A percentile compares a stretch with the other conserved stretches of the same genome.
Conservation (phyloP, 306 rosid genomes). For the Casuarina glauca region DNA sequence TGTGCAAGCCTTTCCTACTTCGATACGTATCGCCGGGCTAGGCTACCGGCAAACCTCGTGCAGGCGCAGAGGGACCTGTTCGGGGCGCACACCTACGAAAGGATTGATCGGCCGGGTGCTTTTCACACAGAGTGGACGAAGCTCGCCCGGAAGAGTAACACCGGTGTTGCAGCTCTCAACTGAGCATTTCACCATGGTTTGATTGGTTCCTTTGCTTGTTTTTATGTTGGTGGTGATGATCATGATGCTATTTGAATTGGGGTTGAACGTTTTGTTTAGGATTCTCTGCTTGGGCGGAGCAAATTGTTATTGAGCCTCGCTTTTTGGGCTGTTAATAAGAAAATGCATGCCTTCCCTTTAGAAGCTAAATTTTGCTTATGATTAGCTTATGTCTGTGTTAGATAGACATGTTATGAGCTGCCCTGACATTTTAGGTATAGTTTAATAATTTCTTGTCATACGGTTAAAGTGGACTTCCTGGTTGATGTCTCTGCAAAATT, state of each 20-base stretch:
- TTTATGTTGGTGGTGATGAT: slow-evolving; percentile 7
- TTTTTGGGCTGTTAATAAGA: slow-evolving; percentile 46
- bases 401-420: neutral
- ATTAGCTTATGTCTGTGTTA: neutral
- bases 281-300: slow-evolving; percentile 39
- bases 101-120: slow-evolving; percentile 78
- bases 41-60: slow-evolving; percentile 95
- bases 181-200: slow-evolving; percentile 33
- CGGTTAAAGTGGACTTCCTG: neutral
- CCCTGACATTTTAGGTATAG: neutral
- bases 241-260: slow-evolving; percentile 29
- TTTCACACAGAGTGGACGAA: slow-evolving; percentile 94
- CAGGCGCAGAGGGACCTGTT: slow-evolving; percentile 96
- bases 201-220: slow-evolving; percentile 33
- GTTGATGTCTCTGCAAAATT: neutral
- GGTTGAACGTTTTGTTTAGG: slow-evolving; percentile 40
- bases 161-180: slow-evolving; percentile 62
- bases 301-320: slow-evolving; percentile 34
- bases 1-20: slow-evolving; percentile 94
- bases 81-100: slow-evolving; percentile 93
- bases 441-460: neutral
- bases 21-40: slow-evolving; percentile 78
- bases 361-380: neutral
- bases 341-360: slow-evolving; percentile 39
- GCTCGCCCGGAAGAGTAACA: slow-evolving; percentile 60